Evolutionary conservation across 768 basidiomycete genomes (phyloP).

Genomic region (Psilocybe cyanescens): DNA sequence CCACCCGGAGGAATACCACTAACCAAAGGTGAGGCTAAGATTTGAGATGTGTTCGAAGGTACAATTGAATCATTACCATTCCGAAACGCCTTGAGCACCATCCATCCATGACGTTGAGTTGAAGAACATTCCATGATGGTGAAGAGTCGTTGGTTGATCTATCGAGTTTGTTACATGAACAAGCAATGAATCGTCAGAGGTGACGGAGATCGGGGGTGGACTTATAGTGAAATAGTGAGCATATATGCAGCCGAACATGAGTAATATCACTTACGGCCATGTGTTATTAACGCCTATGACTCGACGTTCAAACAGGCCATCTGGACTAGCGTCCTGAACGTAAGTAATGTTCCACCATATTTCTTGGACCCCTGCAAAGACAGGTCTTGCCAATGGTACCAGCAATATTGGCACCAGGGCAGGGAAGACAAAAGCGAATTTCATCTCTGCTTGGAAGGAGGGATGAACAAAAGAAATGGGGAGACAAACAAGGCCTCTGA

Average conservation of each 20-base stretch:
- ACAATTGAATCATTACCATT: conserved; percentile 59
- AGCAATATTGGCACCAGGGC: conserved; percentile 24
- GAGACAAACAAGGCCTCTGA: neutral
- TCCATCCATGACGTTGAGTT: conserved; percentile 88
- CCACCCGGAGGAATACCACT: conserved; percentile 81
- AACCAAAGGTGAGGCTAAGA: neutral
- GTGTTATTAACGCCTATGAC: conserved; percentile 90
- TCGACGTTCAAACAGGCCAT: conserved; percentile 74
- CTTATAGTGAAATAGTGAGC: conserved; percentile 37
- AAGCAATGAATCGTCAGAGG: conserved; percentile 69
- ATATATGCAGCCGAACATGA: neutral
- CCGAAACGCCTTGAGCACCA: conserved; percentile 79
- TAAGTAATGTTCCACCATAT: conserved; percentile 94
- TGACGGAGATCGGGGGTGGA: conserved; percentile 81
- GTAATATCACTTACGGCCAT: conserved; percentile 77
- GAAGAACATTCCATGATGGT: conserved; percentile 97
- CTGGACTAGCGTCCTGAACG: conserved; percentile 78
- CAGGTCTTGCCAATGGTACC: conserved; percentile 38
- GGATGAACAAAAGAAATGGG: neutral
- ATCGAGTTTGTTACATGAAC: conserved; percentile 81
- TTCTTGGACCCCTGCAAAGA: conserved; percentile 70
- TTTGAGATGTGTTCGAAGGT: neutral
- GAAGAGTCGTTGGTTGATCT: conserved; percentile 69
- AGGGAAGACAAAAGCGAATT: conserved; percentile 4
- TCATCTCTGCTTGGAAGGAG: conserved; percentile 1